Conservation (phyloP, 768 basidiomycete species). For the Hydnum rufescens region DNA sequence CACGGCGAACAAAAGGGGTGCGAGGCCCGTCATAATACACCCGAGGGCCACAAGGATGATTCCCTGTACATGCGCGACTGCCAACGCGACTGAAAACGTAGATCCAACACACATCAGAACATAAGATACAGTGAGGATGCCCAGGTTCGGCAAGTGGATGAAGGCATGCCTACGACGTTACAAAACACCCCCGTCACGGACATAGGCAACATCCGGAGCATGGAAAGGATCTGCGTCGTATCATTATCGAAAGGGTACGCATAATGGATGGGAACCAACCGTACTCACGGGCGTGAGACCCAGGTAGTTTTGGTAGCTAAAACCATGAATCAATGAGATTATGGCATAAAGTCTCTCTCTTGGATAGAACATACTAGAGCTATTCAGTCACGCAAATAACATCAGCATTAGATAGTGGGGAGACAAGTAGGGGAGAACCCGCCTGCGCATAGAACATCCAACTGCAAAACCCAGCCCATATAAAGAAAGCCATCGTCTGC, state of each 20-base stretch:
- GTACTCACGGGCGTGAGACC: constrained; percentile 28
- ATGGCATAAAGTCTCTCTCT: neutral
- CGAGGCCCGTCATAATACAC: neutral
- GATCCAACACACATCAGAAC: neutral
- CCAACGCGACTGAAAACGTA: constrained; percentile 30
- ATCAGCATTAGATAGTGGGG: neutral
- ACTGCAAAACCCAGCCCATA: constrained; percentile 22
- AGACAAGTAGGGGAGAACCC: neutral
- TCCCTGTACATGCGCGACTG: constrained; percentile 35
- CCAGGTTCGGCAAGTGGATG: too few relatives aligned
- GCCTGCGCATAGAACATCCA: constrained; percentile 36
- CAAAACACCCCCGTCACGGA: constrained; percentile 40
- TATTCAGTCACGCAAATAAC: neutral
- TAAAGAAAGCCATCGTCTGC: constrained; percentile 40
- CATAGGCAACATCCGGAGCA: constrained; percentile 54
- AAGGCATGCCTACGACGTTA: constrained; percentile 22
- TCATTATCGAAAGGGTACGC: neutral
- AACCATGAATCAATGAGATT: neutral
- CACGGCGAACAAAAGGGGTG: constrained; percentile 39
- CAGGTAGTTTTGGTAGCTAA: constrained; percentile 48
- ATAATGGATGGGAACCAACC: neutral
- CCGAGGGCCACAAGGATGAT: constrained; percentile 26
- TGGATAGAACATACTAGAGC: constrained; percentile 3
- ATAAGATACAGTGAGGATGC: neutral
- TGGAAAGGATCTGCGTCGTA: constrained; percentile 21